Evolutionary conservation across 768 basidiomycete species (phyloP).

Genomic region (Lactifluus piperatus): DNA sequence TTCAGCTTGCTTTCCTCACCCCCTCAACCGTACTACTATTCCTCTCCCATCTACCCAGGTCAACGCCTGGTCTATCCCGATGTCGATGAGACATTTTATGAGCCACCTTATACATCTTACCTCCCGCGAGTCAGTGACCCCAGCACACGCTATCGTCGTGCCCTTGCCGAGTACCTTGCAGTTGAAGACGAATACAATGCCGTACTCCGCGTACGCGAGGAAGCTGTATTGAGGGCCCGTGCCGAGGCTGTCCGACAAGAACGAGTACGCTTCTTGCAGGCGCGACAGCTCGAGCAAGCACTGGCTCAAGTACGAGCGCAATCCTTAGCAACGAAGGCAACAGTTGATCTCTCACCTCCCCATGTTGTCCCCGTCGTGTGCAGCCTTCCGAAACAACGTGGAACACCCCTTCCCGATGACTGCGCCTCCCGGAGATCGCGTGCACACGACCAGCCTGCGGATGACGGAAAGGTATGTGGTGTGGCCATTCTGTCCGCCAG

Average conservation of each 20-base stretch:
- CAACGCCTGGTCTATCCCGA: neutral
- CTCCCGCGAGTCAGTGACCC: neutral
- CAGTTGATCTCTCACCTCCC: neutral
- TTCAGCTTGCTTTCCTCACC: neutral
- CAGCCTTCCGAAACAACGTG: neutral
- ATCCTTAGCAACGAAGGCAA: neutral
- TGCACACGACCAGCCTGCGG: neutral
- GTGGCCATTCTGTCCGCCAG: too few relatives aligned
- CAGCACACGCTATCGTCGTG: slow-evolving; percentile 13
- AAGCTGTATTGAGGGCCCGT: neutral
- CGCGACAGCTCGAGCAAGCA: neutral
- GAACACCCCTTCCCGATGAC: neutral
- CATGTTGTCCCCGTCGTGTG: neutral
- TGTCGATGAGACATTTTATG: neutral
- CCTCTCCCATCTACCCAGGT: neutral
- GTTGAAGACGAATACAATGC: slow-evolving; percentile 13
- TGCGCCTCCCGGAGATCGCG: neutral
- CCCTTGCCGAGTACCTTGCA: slow-evolving; percentile 2
- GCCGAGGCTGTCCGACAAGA: neutral
- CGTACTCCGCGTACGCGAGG: neutral
- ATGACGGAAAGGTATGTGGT: neutral
- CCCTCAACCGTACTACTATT: neutral
- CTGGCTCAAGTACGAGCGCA: neutral
- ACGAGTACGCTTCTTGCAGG: neutral
- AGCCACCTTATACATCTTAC: neutral